Evolutionary conservation across 2,329 filamentous ascomycete species (phyloP).

Genomic region (Didymella sp.): DNA sequence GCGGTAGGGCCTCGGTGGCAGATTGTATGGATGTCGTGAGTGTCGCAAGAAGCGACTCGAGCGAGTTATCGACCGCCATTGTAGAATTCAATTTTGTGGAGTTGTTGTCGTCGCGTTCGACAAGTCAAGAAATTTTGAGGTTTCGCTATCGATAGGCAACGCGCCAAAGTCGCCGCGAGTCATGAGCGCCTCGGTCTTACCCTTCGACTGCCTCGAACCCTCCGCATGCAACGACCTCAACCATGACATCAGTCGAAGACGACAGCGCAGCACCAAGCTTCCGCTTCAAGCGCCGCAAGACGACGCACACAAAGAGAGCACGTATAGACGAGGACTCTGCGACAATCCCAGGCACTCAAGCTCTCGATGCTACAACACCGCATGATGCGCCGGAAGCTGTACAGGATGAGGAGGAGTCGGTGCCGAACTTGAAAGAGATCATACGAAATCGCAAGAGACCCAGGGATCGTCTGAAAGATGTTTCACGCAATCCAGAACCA

Average conservation of each 20-base stretch:
- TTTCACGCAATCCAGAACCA: conserved; percentile 29
- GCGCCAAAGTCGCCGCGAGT: not conserved
- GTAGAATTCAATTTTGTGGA: conserved; percentile 1
- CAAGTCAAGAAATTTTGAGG: conserved; percentile 17
- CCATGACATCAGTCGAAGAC: conserved; percentile 28
- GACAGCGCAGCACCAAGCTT: conserved; percentile 25
- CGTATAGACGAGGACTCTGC: conserved; percentile 21
- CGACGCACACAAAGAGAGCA: conserved; percentile 33
- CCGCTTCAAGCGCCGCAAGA: conserved; percentile 46
- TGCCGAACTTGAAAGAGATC: conserved; percentile 39
- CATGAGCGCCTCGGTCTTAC: not conserved
- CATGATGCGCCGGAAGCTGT: conserved; percentile 18
- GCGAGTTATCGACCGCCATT: conserved; percentile 51
- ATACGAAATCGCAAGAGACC: conserved; percentile 42
- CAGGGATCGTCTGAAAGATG: conserved; percentile 33
- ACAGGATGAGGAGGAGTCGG: conserved; percentile 29
- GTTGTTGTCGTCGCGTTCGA: not conserved
- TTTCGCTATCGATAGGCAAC: conserved; percentile 7
- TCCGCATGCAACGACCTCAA: conserved; percentile 1
- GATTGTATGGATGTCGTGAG: conserved; percentile 70
- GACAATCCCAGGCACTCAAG: not conserved
- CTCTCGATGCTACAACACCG: conserved; percentile 17
- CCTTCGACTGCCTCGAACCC: not conserved
- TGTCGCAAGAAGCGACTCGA: conserved; percentile 51
- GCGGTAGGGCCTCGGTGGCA: conserved; percentile 59